A percentile compares a stretch with the other conserved stretches of the same genome.
These are phyloP conservation scores for Candida boidinii DNA, from an alignment of 805 yeast genomes.

Conservation along the genomic window DNA sequence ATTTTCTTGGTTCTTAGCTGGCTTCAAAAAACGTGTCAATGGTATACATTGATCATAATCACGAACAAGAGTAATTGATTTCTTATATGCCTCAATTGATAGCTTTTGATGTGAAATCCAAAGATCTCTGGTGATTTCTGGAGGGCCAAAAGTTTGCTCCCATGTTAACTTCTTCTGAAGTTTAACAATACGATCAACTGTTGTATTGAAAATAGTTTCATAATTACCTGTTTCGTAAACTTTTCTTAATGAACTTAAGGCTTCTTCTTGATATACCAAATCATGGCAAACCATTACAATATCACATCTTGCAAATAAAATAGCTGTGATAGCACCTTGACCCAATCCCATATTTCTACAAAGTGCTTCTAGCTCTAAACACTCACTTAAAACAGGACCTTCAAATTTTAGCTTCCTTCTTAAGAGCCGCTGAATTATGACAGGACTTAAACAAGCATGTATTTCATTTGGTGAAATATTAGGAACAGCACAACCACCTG, in stretches of 20 bases:
- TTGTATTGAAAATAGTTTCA: constrained; percentile 29
- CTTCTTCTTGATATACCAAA: constrained; percentile 44
- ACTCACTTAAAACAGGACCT: constrained; percentile 52
- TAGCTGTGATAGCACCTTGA: constrained; percentile 56
- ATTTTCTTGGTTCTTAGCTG: constrained; percentile 15
- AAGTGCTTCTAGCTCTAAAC: constrained; percentile 55
- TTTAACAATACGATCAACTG: constrained; percentile 33
- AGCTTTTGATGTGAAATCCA: constrained; percentile 36
- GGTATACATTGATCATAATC: constrained; percentile 46
- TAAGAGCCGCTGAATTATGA: constrained; percentile 39
- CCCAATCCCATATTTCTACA: constrained; percentile 57
- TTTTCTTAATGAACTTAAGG: constrained; percentile 31
- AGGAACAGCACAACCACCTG: constrained; percentile 61
- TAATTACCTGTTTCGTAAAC: constrained; percentile 28
- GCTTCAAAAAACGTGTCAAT: constrained; percentile 30
- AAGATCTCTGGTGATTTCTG: constrained; percentile 18
- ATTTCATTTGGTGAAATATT: constrained; percentile 50
- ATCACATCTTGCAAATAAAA: constrained; percentile 55
- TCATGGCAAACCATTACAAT: constrained; percentile 56
- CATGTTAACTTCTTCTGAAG: constrained; percentile 37
- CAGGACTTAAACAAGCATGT: constrained; percentile 54
- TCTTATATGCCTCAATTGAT: constrained; percentile 37
- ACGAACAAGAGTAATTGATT: constrained; percentile 44
- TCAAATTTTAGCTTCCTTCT: constrained; percentile 43
- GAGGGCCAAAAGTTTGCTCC: constrained; percentile 31